Percentiles rank a stretch among this genome's conserved stretches.
phyloP scores from a whole-genome alignment of 1,284 basidiomycete genomes.

The Ganoderma boninense region DNA sequence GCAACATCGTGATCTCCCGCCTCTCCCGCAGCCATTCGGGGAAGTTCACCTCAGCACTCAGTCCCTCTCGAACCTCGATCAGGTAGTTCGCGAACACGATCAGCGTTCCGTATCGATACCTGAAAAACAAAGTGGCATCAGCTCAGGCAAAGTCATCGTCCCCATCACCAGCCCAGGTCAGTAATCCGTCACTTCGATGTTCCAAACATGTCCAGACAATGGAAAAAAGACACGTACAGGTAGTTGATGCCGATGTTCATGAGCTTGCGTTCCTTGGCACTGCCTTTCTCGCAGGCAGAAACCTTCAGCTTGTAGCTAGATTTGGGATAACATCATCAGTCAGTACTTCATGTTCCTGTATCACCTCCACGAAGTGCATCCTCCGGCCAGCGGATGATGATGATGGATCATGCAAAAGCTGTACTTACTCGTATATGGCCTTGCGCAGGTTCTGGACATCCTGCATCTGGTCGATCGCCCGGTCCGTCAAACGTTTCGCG shows the following conservation, averaged over 20 bases:
- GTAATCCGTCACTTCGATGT: constrained; percentile 21
- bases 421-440: constrained; percentile 86
- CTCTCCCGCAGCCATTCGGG: constrained; percentile 85
- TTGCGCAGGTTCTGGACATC: constrained; percentile 95
- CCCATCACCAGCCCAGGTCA: constrained; percentile 23
- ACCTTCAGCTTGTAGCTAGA: constrained; percentile 90
- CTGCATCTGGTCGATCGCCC: constrained; percentile 90
- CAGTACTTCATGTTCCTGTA: background rate
- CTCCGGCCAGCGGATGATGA: constrained; percentile 3
- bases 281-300: constrained; percentile 83
- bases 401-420: background rate
- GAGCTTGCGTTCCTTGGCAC: constrained; percentile 78
- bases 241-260: constrained; percentile 86
- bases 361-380: background rate
- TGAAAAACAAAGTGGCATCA: constrained; percentile 37
- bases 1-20: constrained; percentile 84
- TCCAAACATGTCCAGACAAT: background rate
- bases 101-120: constrained; percentile 88
- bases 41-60: constrained; percentile 64
- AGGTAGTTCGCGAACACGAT: constrained; percentile 98
- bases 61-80: constrained; percentile 75
- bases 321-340: background rate
- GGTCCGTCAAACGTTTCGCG: constrained; percentile 93
- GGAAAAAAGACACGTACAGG: constrained; percentile 55
- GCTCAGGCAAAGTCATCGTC: background rate